Percentiles rank a stretch among this genome's conserved stretches.
Evolutionary conservation across 495 filamentous ascomycete species (phyloP).

Genomic region (Penicillium simplicissimum): DNA sequence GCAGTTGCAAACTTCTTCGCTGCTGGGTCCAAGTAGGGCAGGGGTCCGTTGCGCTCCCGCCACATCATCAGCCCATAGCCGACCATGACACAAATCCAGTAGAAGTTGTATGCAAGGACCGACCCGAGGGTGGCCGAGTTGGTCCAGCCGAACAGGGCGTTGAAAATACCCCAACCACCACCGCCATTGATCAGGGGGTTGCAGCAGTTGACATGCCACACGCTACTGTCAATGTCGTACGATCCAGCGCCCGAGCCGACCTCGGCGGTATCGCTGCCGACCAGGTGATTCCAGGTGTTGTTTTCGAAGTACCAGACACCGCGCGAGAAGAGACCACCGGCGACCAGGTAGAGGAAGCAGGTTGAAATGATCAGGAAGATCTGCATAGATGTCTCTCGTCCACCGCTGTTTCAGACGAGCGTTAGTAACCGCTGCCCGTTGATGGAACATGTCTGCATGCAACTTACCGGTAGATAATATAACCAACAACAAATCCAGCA

Average conservation of each 20-base stretch:
- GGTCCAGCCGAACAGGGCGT: slow-evolving; percentile 76
- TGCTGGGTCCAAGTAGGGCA: slow-evolving; percentile 28
- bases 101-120: slow-evolving; percentile 85
- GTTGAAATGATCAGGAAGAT: slow-evolving; percentile 80
- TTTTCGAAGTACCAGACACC: slow-evolving; percentile 72
- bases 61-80: slow-evolving; percentile 29
- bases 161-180: slow-evolving; percentile 89
- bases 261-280: slow-evolving; percentile 75
- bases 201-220: slow-evolving; percentile 95
- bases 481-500: slow-evolving; percentile 65
- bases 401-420: slow-evolving; percentile 47
- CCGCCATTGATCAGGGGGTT: slow-evolving; percentile 70
- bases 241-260: slow-evolving; percentile 77
- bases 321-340: slow-evolving; percentile 77
- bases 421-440: background rate
- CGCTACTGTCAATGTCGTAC: slow-evolving; percentile 79
- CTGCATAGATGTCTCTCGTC: slow-evolving; percentile 66
- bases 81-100: slow-evolving; percentile 59
- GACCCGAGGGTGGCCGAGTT: slow-evolving; percentile 82
- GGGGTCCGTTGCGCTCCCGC: slow-evolving; percentile 24
- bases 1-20: slow-evolving; percentile 8
- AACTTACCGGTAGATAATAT: slow-evolving; percentile 74
- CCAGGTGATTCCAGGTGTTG: slow-evolving; percentile 60
- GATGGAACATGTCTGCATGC: background rate
- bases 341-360: slow-evolving; percentile 84